Evolutionary conservation across 2,329 filamentous ascomycete species (phyloP).

Genomic region (Lecanoromycetidae sp.): DNA sequence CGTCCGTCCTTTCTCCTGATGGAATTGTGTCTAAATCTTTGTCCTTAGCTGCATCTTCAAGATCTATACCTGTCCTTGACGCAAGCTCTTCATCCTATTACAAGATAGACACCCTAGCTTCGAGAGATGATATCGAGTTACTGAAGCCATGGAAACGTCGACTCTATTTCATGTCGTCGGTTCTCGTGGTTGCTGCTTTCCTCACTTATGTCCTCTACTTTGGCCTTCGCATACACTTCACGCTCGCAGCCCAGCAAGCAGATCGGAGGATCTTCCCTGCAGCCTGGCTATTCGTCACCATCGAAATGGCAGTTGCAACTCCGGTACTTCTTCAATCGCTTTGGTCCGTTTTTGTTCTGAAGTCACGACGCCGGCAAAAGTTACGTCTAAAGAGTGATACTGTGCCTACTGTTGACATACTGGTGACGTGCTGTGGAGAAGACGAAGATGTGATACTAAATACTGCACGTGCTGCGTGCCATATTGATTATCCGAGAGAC

Average conservation of each 20-base stretch:
- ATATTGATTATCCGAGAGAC: constrained; percentile 42
- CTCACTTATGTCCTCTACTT: constrained; percentile 1
- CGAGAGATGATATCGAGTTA: not conserved
- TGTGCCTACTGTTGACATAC: constrained; percentile 44
- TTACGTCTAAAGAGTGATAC: constrained; percentile 22
- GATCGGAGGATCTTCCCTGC: constrained; percentile 1
- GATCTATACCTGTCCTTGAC: not conserved
- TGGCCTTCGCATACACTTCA: not conserved
- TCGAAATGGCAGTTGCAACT: constrained; percentile 2
- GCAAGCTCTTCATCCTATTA: not conserved
- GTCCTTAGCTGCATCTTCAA: not conserved
- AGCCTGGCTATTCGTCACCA: constrained; percentile 6
- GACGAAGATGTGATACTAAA: constrained; percentile 45
- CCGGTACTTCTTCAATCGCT: not conserved
- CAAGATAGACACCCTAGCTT: not conserved
- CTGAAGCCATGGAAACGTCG: constrained; percentile 2
- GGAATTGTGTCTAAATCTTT: not conserved
- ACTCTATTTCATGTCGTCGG: constrained; percentile 1
- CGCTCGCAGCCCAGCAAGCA: constrained; percentile 1
- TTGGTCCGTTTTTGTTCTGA: not conserved
- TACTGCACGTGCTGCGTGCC: constrained; percentile 44
- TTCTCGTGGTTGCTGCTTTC: not conserved
- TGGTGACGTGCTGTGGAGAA: constrained; percentile 48
- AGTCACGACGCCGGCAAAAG: constrained; percentile 2
- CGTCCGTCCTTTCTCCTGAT: not conserved